Percentiles rank a stretch among this genome's conserved stretches.
phyloP scores from a whole-genome alignment of 371 early-diverging fungal species.

The Blyttiomyces sp. region DNA sequence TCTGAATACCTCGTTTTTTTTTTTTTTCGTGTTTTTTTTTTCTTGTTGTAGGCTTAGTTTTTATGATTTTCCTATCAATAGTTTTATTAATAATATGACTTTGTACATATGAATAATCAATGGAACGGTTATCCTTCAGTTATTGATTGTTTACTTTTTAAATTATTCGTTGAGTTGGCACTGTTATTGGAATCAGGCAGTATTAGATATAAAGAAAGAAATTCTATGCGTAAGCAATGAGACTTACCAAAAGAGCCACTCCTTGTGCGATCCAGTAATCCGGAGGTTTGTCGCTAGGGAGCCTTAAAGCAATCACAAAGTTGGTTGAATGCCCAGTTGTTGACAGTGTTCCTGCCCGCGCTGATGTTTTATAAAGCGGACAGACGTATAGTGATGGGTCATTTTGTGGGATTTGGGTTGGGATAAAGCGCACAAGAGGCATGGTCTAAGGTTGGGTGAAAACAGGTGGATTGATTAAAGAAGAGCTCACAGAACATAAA shows the following conservation, averaged over 20 bases:
- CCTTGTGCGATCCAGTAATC: slow-evolving; percentile 50
- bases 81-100: no score
- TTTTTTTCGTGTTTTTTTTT: no score
- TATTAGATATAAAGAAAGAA: no score
- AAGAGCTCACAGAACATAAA: not conserved
- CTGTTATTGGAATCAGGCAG: no score
- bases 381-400: slow-evolving; percentile 33
- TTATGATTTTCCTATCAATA: no score
- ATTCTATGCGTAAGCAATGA: no score
- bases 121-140: no score
- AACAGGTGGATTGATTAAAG: not conserved
- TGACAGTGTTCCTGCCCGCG: slow-evolving; percentile 43
- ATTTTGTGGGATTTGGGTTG: slow-evolving; percentile 33
- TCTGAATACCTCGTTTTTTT: no score
- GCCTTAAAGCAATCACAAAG: slow-evolving; percentile 38
- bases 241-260: slow-evolving; percentile 39
- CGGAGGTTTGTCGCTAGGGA: slow-evolving; percentile 32
- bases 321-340: slow-evolving; percentile 53
- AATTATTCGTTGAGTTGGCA: no score
- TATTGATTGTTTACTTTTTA: no score
- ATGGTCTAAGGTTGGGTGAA: slow-evolving; percentile 22
- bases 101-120: no score
- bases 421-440: slow-evolving; percentile 43
- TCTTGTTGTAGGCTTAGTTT: no score
- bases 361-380: slow-evolving; percentile 49